Base-by-base conservation (phyloP, 106 monocot genomes). In the Hemerocallis citrina region DNA sequence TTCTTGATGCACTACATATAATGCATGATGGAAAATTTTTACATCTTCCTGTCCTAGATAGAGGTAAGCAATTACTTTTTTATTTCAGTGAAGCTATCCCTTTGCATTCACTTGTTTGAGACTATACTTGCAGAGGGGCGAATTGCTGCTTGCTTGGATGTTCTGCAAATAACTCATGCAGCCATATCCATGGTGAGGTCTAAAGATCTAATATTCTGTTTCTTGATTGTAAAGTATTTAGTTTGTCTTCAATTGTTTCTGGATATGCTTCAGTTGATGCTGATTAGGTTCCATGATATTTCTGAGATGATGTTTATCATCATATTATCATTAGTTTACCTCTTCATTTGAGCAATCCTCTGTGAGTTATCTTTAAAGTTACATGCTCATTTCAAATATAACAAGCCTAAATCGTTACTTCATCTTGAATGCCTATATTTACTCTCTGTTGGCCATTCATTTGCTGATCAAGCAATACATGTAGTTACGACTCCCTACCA, bases 21-120 rank as follows among this genome's bases (percentile, higher is more conserved):
- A 87, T 98, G 96, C 96, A 88, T 63, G 96, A 98, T 63, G 87
- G 96, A 27, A 98, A 91, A 63, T 98, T 91, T 56, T 67, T 91
- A 47, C 96, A 91, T 69, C 81, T 98, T 61, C 96, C 95, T 23
- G 87, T 98, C 19, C 12, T 88, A 7, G 81, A 84, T 79, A 64
- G 70, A 20, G 87, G 96, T 82, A 69, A 72, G 51, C 21, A 41
- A 42, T 55, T 7, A 31, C 29, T 31, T 19, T 59, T 37, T 44
- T 33, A 16, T 15, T 63, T 63, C 43, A 27, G 41, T 23, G 34
- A 2, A 48, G 7, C 39, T 39, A 21, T 19, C 49, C 48, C 25
- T 40, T 19, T 35, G 10, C 38, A 14, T 54, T 64, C 6, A 34
- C 28, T 63, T 59, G 34, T 52, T 17, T 76, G 22, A 59, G 11